Evolutionary conservation across 1,139 yeast genomes (phyloP).

Genomic region (Suhomyces ambrosiae): DNA sequence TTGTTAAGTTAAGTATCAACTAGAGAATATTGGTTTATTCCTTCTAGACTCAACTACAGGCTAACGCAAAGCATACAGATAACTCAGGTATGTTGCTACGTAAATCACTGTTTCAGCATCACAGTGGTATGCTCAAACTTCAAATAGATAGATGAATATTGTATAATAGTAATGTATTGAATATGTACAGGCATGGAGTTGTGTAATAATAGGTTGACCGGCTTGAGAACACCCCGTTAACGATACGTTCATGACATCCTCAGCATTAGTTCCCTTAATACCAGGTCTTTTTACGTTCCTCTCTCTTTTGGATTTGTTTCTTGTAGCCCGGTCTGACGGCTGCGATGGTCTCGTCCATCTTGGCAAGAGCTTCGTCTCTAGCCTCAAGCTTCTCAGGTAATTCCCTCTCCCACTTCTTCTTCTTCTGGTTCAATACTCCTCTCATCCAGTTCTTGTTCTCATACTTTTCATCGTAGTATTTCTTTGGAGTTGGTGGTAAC

Average conservation of each 20-base stretch:
- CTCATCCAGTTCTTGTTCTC: conserved; percentile 68
- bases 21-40: too few species aligned
- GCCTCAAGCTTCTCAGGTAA: conserved; percentile 61
- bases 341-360: conserved; percentile 72
- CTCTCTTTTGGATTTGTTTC: conserved; percentile 57
- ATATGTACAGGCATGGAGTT: conserved; percentile 11
- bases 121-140: too few species aligned
- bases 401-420: conserved; percentile 77
- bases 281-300: conserved; percentile 52
- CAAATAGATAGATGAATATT: conserved; percentile 1
- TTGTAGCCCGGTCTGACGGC: conserved; percentile 65
- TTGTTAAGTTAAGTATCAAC: too few species aligned
- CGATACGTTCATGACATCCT: too few species aligned
- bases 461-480: conserved; percentile 80
- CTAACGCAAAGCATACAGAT: too few species aligned
- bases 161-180: conserved; percentile 9
- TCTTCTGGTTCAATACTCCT: conserved; percentile 80
- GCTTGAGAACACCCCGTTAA: too few species aligned
- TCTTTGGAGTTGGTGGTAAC: conserved; percentile 74
- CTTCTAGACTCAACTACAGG: too few species aligned
- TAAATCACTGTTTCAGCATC: too few species aligned
- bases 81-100: too few species aligned
- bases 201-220: too few species aligned
- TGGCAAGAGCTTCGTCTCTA: conserved; percentile 65
- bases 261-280: conserved; percentile 17